These are phyloP conservation scores for Coprinellus micaceus DNA, from an alignment of 768 basidiomycete genomes.

Conservation along the genomic window DNA sequence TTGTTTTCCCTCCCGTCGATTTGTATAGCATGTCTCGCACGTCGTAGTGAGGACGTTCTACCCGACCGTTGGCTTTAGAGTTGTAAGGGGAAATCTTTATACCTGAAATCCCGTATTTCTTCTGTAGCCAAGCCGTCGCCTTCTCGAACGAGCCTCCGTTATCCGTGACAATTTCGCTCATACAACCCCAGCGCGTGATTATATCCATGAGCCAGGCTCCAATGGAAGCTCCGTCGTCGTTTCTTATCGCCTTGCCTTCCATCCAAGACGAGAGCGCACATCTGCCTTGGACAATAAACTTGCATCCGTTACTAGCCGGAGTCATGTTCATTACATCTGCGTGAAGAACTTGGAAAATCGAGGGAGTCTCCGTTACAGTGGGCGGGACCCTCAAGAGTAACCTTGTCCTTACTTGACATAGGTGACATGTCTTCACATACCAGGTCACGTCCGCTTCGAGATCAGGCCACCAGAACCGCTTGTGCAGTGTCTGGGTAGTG, in stretches of 20 bases:
- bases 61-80: slow-evolving; percentile 18
- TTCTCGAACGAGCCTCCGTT: slow-evolving; percentile 26
- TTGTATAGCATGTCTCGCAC: slow-evolving; percentile 19
- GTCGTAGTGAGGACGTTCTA: slow-evolving; percentile 21
- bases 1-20: slow-evolving; percentile 19
- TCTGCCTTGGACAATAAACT: slow-evolving; percentile 22
- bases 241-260: slow-evolving; percentile 19
- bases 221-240: slow-evolving; percentile 18
- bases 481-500: slow-evolving; percentile 10
- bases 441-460: slow-evolving; percentile 20
- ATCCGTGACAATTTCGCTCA: slow-evolving; percentile 37
- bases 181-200: slow-evolving; percentile 34
- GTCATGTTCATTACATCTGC: slow-evolving; percentile 23
- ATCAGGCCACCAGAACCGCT: slow-evolving; percentile 29
- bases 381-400: slow-evolving; percentile 16
- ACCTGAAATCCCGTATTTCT: slow-evolving; percentile 20
- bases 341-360: slow-evolving; percentile 22
- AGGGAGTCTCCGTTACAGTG: slow-evolving; percentile 15
- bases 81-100: slow-evolving; percentile 21
- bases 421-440: slow-evolving; percentile 22
- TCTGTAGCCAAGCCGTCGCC: slow-evolving; percentile 15
- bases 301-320: slow-evolving; percentile 14
- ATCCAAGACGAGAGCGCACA: slow-evolving; percentile 16
- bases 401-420: slow-evolving; percentile 21
- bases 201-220: slow-evolving; percentile 27